phyloP scores from a whole-genome alignment of 768 basidiomycete genomes.

The Pluteus cervinus region DNA sequence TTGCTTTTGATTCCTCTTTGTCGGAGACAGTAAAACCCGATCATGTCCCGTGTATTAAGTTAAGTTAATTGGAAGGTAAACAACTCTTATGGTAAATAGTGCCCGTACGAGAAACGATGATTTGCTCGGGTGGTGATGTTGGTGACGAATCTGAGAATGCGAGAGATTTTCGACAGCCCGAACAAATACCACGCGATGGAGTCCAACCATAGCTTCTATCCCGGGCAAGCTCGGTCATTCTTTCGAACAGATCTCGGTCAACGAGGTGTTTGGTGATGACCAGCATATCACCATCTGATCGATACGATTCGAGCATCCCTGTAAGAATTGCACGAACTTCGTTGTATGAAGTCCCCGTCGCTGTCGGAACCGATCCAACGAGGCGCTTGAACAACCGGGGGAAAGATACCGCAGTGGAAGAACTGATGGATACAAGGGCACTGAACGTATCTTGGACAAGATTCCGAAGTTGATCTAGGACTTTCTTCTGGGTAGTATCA shows the following conservation, averaged over 20 bases:
- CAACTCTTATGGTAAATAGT: slow-evolving; percentile 49
- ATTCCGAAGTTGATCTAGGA: slow-evolving; percentile 45
- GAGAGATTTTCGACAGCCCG: slow-evolving; percentile 45
- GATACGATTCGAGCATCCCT: slow-evolving; percentile 95
- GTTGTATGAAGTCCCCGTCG: slow-evolving; percentile 67
- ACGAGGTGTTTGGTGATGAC: slow-evolving; percentile 77
- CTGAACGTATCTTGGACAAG: slow-evolving; percentile 83
- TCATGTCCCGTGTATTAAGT: too few species aligned
- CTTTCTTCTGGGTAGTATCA: neutral
- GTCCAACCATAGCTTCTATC: slow-evolving; percentile 63
- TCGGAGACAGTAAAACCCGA: too few species aligned
- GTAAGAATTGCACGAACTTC: slow-evolving; percentile 89
- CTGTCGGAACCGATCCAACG: slow-evolving; percentile 63
- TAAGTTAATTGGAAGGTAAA: slow-evolving; percentile 17
- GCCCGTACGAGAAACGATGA: slow-evolving; percentile 55
- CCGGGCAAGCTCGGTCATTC: slow-evolving; percentile 51
- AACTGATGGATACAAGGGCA: slow-evolving; percentile 77
- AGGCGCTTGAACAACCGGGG: slow-evolving; percentile 90
- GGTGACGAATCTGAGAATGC: slow-evolving; percentile 3
- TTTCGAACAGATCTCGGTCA: slow-evolving; percentile 75
- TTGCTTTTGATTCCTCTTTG: too few species aligned
- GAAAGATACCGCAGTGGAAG: slow-evolving; percentile 78
- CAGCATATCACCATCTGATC: slow-evolving; percentile 86
- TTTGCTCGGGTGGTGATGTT: slow-evolving; percentile 13
- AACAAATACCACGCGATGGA: slow-evolving; percentile 41